Conservation (phyloP, 2,329 filamentous ascomycete genomes). For the Phyllosticta citribraziliensis region DNA sequence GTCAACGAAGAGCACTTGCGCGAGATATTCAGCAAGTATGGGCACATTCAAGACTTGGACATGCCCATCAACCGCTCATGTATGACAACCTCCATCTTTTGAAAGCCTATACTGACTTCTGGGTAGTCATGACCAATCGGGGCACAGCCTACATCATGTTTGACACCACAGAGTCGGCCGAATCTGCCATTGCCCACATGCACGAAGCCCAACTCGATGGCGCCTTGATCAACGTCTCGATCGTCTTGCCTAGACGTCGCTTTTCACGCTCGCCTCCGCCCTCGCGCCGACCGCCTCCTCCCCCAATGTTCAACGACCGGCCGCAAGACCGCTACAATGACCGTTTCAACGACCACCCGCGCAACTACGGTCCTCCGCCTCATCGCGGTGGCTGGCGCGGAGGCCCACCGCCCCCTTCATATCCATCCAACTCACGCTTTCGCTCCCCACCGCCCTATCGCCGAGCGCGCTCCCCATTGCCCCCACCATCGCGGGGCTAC, state of each 20-base stretch:
- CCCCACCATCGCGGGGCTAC: background rate
- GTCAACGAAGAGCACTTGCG: slow-evolving; percentile 78
- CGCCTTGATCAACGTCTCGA: slow-evolving; percentile 71
- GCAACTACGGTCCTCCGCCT: slow-evolving; percentile 7
- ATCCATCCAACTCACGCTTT: slow-evolving; percentile 1
- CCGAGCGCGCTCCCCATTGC: background rate
- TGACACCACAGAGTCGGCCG: slow-evolving; percentile 64
- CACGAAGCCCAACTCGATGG: slow-evolving; percentile 94
- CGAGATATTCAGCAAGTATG: slow-evolving; percentile 88
- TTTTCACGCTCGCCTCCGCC: slow-evolving; percentile 72
- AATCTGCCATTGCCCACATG: slow-evolving; percentile 89
- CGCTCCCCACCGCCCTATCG: slow-evolving; percentile 5
- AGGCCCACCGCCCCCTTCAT: slow-evolving; percentile 7
- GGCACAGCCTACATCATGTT: slow-evolving; percentile 92
- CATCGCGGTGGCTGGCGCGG: slow-evolving; percentile 36
- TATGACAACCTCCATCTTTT: slow-evolving; percentile 35
- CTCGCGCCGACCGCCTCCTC: slow-evolving; percentile 46
- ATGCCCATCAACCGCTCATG: slow-evolving; percentile 81
- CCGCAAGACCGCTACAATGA: slow-evolving; percentile 3
- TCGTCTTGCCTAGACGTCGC: slow-evolving; percentile 73
- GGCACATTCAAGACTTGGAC: slow-evolving; percentile 75
- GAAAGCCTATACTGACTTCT: background rate
- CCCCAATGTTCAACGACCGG: slow-evolving; percentile 19
- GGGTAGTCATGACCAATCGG: slow-evolving; percentile 71
- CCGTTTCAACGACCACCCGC: slow-evolving; percentile 17